Percentiles rank a stretch among this genome's conserved stretches.
These are phyloP conservation scores for Amauroascus niger DNA, from an alignment of 2,329 filamentous ascomycete genomes.

Conservation along the genomic window DNA sequence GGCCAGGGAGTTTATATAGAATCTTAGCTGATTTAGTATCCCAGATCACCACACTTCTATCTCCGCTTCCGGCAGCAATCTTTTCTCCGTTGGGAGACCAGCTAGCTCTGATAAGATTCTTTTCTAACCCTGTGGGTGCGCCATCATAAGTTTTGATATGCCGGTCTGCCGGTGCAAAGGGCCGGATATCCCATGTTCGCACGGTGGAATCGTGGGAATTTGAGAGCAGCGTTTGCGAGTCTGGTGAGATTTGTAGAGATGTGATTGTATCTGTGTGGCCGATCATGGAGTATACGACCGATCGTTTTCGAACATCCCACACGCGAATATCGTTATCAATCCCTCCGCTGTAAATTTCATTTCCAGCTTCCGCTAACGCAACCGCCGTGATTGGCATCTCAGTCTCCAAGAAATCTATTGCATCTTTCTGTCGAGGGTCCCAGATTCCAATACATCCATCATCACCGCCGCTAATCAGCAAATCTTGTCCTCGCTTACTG, in stretches of 20 bases:
- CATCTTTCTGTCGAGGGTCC: slow-evolving; percentile 87
- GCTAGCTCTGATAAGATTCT: slow-evolving; percentile 80
- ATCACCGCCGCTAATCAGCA: slow-evolving; percentile 83
- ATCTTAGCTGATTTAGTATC: slow-evolving; percentile 79
- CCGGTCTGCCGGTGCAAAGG: slow-evolving; percentile 81
- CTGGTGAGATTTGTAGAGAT: slow-evolving; percentile 81
- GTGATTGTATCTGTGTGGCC: slow-evolving; percentile 91
- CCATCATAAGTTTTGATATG: slow-evolving; percentile 84
- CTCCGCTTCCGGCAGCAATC: slow-evolving; percentile 80
- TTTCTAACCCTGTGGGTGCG: slow-evolving; percentile 76
- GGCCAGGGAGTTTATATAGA: slow-evolving; percentile 86
- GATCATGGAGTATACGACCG: slow-evolving; percentile 73
- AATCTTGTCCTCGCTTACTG: slow-evolving; percentile 78
- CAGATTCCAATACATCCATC: slow-evolving; percentile 91
- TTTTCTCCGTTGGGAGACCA: slow-evolving; percentile 82
- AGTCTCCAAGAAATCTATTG: slow-evolving; percentile 77
- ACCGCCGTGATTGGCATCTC: slow-evolving; percentile 88
- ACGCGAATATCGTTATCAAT: slow-evolving; percentile 97
- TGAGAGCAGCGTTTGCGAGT: slow-evolving; percentile 80
- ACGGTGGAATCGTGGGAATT: slow-evolving; percentile 92
- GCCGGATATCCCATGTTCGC: slow-evolving; percentile 89
- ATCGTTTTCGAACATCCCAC: slow-evolving; percentile 91
- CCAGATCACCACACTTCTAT: slow-evolving; percentile 87
- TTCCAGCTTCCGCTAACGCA: slow-evolving; percentile 84
- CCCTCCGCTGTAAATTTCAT: slow-evolving; percentile 86